Base-by-base conservation (phyloP, 768 basidiomycete species). In the Artomyces pyxidatus region DNA sequence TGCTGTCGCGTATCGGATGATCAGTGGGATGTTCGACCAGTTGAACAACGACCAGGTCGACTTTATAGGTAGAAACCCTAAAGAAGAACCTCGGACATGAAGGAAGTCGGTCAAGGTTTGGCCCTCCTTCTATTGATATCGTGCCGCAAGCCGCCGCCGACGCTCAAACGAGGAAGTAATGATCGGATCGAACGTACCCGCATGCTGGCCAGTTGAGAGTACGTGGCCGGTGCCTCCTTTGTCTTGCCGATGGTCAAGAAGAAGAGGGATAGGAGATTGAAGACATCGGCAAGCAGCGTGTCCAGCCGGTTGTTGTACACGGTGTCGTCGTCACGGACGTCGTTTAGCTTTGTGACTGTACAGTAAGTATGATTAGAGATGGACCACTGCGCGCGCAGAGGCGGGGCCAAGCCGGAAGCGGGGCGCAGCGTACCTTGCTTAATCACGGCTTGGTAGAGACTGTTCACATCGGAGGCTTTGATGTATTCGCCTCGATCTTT, bases 231-330 rank as follows among this genome's bases (percentile, higher is more conserved):
- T 9, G 85, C 85, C 65, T 97, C 94, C 56, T 84, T 81, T 35
- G 90, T 93, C 71, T 93, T 94, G 37, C 96, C 96, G 53, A 99
- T 93, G 30, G 94, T 96, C 59, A 99, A 82, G 73, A 93, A 99
- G 76, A 96, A 97, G 56, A 99, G 78, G 12, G 92, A 95, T 38
- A 99, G 78, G 42, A 99, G 76, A 61, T 80, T 85, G 71, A 98
- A 98, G 30, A 98, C 95, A 68, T 99, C 96, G 25, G 90, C 84
- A 40, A 99, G 81, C 4, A 92, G 88, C 6, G 91, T 94, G 69
- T 99, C 96, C 39, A 99, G 75, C 44, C 96, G 76, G 66, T 98
- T 99, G 61, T 83, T 87, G 68, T 82, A 80, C 8, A 77, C 71
- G 19, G 78, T 77, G 53, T 72, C 77, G 56, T 85, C 85, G 61